Base-by-base conservation (phyloP, 805 yeast genomes). In the Monosporozyma aerobia region DNA sequence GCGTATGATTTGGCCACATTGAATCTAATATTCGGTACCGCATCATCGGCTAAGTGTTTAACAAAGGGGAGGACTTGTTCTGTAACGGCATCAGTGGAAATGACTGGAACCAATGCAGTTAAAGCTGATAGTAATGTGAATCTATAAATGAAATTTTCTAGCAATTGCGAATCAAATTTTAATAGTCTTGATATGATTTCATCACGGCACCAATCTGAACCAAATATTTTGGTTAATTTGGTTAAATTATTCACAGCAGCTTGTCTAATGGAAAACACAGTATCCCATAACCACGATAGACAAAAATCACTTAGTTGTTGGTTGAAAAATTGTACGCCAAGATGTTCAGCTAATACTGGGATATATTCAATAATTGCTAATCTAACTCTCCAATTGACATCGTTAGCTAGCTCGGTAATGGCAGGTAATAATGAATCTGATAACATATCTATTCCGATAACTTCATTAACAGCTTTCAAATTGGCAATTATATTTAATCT, bases 281-380 rank as follows among this genome's bases (percentile, higher is more conserved):
- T 87, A 72, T 94, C 99, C 96, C 97, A 90, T 58, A 94, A 76
- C 98, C 99, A 94, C n/a, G 90, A 86, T 80, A 94, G 80, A 63
- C 97, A 94, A 60, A 94, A 76, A 49, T 87, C 83, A 57, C 95
- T 90, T 58, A 94, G 76, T 63, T 90, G 96, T 67, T 88, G 87
- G 69, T 94, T 94, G 71, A 94, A 94, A 64, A 92, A 90, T 30
- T 88, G 83, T 51, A 87, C 90, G 30, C 99, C 99, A 55, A 94
- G 76, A 72, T 94, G 98, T 62, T 87, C 86, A 7, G 98, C 97
- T 59, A 94, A 76, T 57, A 92, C 77, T 32, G 99, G 99, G 59
- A 90, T 89, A 72, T 94, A 94, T 68, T 94, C 96, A 64, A 94
- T 94, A 56, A 94, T 94, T 10, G 98, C 98, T 67, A 94, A 77